These are phyloP conservation scores for Pichia nanzhaoensis DNA, from an alignment of 805 yeast genomes.

Conservation along the genomic window DNA sequence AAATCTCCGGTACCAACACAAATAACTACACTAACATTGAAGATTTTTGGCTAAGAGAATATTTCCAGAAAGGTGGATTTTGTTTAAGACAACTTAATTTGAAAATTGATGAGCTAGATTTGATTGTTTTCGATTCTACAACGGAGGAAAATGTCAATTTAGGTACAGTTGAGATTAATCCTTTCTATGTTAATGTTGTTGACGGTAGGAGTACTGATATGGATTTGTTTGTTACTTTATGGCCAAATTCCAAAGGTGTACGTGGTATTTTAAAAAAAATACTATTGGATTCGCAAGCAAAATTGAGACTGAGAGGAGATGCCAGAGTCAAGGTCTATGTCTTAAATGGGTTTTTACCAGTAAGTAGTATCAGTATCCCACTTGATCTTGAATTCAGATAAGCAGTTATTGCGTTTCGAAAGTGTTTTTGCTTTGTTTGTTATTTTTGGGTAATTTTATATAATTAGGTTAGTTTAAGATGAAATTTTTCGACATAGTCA, in stretches of 20 bases:
- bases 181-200: constrained; percentile 29
- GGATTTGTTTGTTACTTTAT: constrained; percentile 25
- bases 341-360: constrained; percentile 30
- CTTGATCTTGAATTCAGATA: constrained; percentile 26
- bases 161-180: constrained; percentile 30
- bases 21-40: constrained; percentile 30
- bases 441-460: too few species aligned
- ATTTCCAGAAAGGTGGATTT: constrained; percentile 32
- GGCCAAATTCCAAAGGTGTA: constrained; percentile 30
- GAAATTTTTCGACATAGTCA: too few species aligned
- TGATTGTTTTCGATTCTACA: constrained; percentile 24
- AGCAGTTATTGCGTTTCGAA: background rate
- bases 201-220: constrained; percentile 24
- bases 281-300: constrained; percentile 26
- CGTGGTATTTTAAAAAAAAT: constrained; percentile 30
- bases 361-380: constrained; percentile 27
- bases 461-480: too few species aligned
- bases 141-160: constrained; percentile 21
- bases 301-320: constrained; percentile 30
- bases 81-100: constrained; percentile 24
- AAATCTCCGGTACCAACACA: constrained; percentile 26
- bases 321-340: constrained; percentile 29
- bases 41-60: constrained; percentile 18
- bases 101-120: constrained; percentile 26
- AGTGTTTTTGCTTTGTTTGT: background rate